Percentiles rank a stretch among this genome's conserved stretches.
These are phyloP conservation scores for baker's yeast (Saccharomyces cerevisiae) DNA, from an alignment of 805 yeast genomes.

Conservation along the genomic window DNA sequence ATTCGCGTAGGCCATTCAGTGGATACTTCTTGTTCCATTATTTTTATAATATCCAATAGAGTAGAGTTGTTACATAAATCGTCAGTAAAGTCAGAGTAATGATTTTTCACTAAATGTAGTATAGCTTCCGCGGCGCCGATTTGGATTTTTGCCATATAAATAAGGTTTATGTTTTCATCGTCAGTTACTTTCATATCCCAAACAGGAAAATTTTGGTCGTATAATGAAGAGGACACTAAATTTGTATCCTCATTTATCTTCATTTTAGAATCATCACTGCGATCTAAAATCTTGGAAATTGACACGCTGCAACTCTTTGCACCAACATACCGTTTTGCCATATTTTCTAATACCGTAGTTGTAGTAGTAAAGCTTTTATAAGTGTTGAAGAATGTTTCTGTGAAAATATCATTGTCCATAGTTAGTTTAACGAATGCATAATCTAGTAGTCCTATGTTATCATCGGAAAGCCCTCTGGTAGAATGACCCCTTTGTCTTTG, in stretches of 20 bases:
- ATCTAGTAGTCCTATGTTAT: constrained; percentile 27
- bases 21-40: constrained; percentile 58
- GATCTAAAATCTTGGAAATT: constrained; percentile 32
- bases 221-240: not conserved
- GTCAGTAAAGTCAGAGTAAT: constrained; percentile 67
- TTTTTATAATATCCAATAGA: constrained; percentile 56
- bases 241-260: constrained; percentile 23
- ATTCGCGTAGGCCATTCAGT: constrained; percentile 42
- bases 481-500: constrained; percentile 13
- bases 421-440: constrained; percentile 38
- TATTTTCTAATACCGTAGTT: constrained; percentile 40
- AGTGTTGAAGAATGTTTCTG: constrained; percentile 61
- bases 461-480: constrained; percentile 1
- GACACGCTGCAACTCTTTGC: constrained; percentile 55
- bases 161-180: constrained; percentile 50
- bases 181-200: constrained; percentile 42
- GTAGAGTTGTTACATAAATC: constrained; percentile 51
- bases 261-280: constrained; percentile 9
- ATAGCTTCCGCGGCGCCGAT: constrained; percentile 74
- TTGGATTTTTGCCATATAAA: constrained; percentile 66
- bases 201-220: constrained; percentile 42
- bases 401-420: constrained; percentile 57
- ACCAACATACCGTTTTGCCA: constrained; percentile 50
- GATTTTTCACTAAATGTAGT: constrained; percentile 59
- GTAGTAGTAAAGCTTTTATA: constrained; percentile 62